Evolutionary conservation across 2,329 filamentous ascomycete species (phyloP).

Genomic region (Lasiodiplodia hormozganensis): DNA sequence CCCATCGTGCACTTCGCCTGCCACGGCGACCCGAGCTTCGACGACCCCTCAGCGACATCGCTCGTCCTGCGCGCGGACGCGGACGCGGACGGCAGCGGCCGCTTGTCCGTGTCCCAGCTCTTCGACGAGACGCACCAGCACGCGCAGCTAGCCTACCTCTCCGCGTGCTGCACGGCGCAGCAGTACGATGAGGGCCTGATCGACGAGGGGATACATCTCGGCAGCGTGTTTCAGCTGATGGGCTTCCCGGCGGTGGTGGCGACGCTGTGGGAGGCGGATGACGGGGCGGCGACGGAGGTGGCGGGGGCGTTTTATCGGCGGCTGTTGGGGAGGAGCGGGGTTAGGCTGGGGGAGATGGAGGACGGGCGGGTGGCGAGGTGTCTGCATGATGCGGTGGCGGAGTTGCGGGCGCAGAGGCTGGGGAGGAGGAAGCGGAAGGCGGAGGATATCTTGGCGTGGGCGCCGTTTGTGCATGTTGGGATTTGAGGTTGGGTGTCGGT

Average conservation of each 20-base stretch:
- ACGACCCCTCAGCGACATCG: no score
- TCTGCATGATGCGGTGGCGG: slow-evolving; percentile 30
- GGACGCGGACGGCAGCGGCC: background rate
- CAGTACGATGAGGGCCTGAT: slow-evolving; percentile 34
- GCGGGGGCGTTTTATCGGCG: slow-evolving; percentile 35
- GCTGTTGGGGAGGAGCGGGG: background rate
- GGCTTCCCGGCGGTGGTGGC: slow-evolving; percentile 47
- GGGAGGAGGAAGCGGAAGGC: slow-evolving; percentile 13
- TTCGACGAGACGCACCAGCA: slow-evolving; percentile 19
- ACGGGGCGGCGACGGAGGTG: slow-evolving; percentile 37
- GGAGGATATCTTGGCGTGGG: slow-evolving; percentile 33
- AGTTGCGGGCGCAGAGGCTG: slow-evolving; percentile 19
- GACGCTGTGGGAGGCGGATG: slow-evolving; percentile 41
- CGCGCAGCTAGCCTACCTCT: slow-evolving; percentile 45
- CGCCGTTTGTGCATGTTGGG: slow-evolving; percentile 36
- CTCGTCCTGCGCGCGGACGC: no score
- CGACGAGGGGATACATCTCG: slow-evolving; percentile 47
- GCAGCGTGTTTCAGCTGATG: slow-evolving; percentile 46
- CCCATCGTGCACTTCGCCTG: no score
- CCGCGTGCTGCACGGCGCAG: slow-evolving; percentile 48
- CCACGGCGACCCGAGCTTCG: no score
- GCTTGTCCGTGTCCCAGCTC: slow-evolving; percentile 11
- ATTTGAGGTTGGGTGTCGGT: slow-evolving; percentile 22
- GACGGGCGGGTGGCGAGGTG: background rate
- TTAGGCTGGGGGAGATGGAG: background rate